phyloP scores from a whole-genome alignment of 2,329 filamentous ascomycete species.

The Rachicladosporium sp. region DNA sequence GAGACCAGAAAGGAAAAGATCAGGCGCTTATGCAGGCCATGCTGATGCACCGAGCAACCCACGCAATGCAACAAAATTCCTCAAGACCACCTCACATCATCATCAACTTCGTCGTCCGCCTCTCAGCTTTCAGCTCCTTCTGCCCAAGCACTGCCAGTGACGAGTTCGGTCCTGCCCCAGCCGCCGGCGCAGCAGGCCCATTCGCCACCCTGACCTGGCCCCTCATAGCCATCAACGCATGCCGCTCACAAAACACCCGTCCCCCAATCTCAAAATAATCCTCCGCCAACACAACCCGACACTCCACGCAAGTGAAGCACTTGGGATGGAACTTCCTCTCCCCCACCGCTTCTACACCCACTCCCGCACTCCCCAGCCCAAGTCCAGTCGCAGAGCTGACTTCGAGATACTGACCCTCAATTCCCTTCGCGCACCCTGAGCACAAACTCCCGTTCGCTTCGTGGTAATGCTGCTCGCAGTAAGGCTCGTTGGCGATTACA shows the following conservation, averaged over 20 bases:
- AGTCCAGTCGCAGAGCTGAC: conserved; percentile 32
- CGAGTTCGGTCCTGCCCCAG: not conserved
- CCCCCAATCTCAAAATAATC: conserved; percentile 88
- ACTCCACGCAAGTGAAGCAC: conserved; percentile 78
- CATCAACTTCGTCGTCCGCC: conserved; percentile 24
- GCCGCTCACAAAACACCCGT: conserved; percentile 71
- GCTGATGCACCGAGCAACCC: too few species aligned
- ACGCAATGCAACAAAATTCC: too few species aligned
- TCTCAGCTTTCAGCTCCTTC: conserved; percentile 17
- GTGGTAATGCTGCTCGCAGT: conserved; percentile 88
- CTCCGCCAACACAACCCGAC: conserved; percentile 58
- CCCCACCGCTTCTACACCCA: not conserved
- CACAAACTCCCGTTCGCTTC: conserved; percentile 80
- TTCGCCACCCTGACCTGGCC: conserved; percentile 11
- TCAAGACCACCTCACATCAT: conserved; percentile 15
- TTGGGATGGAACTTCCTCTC: conserved; percentile 71
- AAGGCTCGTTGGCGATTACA: conserved; percentile 74
- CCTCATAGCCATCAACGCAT: conserved; percentile 47
- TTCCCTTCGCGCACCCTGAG: conserved; percentile 64
- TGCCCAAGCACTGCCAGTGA: conserved; percentile 8
- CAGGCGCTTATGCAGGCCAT: too few species aligned
- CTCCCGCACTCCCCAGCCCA: not conserved
- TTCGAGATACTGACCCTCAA: conserved; percentile 88
- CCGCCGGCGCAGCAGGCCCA: conserved; percentile 1
- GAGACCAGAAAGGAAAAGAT: too few species aligned